phyloP scores from a whole-genome alignment of 2,329 filamentous ascomycete species.

The Fusarium ambrosium region DNA sequence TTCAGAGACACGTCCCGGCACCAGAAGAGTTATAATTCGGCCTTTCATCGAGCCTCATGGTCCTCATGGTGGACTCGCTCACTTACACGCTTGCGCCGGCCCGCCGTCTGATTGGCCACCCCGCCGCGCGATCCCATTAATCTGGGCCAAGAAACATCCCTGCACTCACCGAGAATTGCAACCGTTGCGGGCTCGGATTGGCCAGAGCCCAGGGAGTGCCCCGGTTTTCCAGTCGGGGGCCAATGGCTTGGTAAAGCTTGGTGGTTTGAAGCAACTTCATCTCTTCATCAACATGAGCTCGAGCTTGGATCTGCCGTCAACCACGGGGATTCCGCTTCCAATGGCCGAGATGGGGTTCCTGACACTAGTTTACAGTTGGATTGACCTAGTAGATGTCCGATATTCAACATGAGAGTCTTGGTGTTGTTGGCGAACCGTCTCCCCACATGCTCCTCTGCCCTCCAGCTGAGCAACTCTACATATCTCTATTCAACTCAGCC shows the following conservation, averaged over 20 bases:
- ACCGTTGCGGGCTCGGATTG: background rate
- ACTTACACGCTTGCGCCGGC: conserved; percentile 55
- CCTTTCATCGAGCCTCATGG: conserved; percentile 46
- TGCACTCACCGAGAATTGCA: conserved; percentile 48
- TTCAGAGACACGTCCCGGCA: conserved; percentile 56
- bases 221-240: background rate
- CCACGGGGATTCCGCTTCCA: background rate
- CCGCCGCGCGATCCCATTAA: conserved; percentile 29
- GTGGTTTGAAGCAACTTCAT: conserved; percentile 1
- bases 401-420: background rate
- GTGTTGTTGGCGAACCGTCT: background rate
- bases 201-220: background rate
- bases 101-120: conserved; percentile 47
- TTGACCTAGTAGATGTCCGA: background rate
- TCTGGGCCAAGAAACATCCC: conserved; percentile 48
- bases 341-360: background rate
- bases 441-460: background rate
- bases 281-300: conserved; percentile 2
- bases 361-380: background rate
- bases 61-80: conserved; percentile 51
- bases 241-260: background rate
- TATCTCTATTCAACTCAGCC: background rate
- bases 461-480: background rate
- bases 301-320: background rate
- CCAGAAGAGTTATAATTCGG: conserved; percentile 57